Base-by-base conservation (phyloP, 352 stramenopile genomes). In the Globisporangium splendens region DNA sequence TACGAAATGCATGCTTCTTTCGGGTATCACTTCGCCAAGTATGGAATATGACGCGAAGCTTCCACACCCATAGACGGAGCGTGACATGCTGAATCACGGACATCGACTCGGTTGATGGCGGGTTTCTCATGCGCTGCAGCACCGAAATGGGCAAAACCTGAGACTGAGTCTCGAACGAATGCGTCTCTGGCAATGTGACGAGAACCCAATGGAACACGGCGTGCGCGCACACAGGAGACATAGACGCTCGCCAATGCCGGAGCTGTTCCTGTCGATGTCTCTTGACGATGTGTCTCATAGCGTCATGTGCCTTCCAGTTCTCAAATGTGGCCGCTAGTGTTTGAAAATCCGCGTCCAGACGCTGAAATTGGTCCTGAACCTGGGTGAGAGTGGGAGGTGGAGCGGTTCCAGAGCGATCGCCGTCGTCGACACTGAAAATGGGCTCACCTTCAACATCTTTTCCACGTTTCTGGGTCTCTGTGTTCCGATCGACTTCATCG, bases 151-250 rank as follows among this genome's bases (percentile, higher is more conserved):
- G 68, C 6, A 86, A 56, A 0, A 63, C 61, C n/a, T 62, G 59
- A 28, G 54, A 75, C 7, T 66, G 47, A 1, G 54, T 66, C 4
- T 50, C 24, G 8, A 75, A 68, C 42, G 52, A 13, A 8, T 71
- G 24, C 17, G 63, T 55, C 24, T 67, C 65, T 3, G 75, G 76
- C 0, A 90, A 63, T 38, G 59, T 66, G 5, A 60, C 10, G 4
- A 50, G 50, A 31, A 88, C 57, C 77, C 80, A 90, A 21, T 62
- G 73, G 51, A 88, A 86, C 13, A 88, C 17, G 0, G 74, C 68
- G 46, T 72, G 56, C 8, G 68, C 76, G 43, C 74, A 76, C 17
- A 66, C 50, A 3, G 70, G 57, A 13, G 71, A 52, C 17, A 76
- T 54, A 6, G 75, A 17, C 0, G 63, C 50, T 8, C 73, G 68